Evolutionary conservation across 495 filamentous ascomycete species (phyloP), one percentile per base, ranked within the genome.

Genomic region (Neurospora pannonica): DNA sequence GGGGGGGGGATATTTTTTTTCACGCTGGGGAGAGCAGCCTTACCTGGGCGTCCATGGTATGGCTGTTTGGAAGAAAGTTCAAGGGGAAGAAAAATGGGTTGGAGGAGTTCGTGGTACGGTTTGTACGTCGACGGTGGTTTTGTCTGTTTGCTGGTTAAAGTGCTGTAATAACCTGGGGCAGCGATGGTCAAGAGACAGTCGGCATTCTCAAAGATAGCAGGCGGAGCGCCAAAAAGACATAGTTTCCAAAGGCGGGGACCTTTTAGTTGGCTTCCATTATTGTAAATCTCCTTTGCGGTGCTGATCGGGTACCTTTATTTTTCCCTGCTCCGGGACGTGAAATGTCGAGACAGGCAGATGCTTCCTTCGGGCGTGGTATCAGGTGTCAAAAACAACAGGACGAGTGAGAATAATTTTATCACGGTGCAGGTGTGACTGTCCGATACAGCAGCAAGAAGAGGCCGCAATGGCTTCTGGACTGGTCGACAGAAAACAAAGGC

Each of bases 11-110:
- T 40, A 11, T 28, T 13, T 62, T 54, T 60, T 34, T 69, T 71
- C 69, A 43, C 24, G 40, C 4, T 70, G 60, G 74, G 60, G 73
- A 72, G 13, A 62, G 24, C 15, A 34, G 54, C 21, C 75, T 76
- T 70, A 82, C 81, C 81, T 82, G 81, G 71, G 74, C 74, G 75
- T 82, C 81, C 81, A 82, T 82, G 73, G 74, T 67, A 67, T 67
- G 54, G 54, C 54, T 67, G 24, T 31, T 67, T 9, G 28, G 28
- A 67, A 34, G 28, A 34, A 34, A 28, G 54, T 67, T 67, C 54
- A 15, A 28, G 24, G 54, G 54, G 13, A 15, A 34, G 54, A 19
- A 19, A 67, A 67, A 67, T 62, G 15, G 28, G 28, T 36, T 19
- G 28, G 28, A 67, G 17, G 6, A 6, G 31, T 67, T 67, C 54